These are phyloP conservation scores for Penicillium frequentans DNA, from an alignment of 2,329 filamentous ascomycete genomes.

Conservation along the genomic window DNA sequence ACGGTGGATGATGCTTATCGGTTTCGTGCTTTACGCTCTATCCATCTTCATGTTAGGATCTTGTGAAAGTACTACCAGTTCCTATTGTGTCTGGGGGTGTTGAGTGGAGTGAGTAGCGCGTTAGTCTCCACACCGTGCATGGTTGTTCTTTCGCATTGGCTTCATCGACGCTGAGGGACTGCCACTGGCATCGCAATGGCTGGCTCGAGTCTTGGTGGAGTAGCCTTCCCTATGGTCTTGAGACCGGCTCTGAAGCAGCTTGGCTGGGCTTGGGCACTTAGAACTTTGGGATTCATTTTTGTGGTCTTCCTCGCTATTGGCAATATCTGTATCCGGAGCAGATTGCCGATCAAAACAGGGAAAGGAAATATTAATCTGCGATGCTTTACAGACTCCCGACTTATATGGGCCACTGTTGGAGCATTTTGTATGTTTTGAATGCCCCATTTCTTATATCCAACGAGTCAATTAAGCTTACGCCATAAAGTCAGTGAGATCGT, in stretches of 20 bases:
- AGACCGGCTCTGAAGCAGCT: conserved; percentile 25
- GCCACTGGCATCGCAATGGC: conserved; percentile 37
- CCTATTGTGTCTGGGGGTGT: conserved; percentile 38
- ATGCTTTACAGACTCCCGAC: not conserved
- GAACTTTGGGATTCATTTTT: conserved; percentile 39
- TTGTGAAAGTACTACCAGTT: conserved; percentile 53
- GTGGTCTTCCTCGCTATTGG: not conserved
- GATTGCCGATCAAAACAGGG: not conserved
- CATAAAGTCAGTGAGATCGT: conserved; percentile 1
- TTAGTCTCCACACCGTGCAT: conserved; percentile 38
- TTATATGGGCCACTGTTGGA: not conserved
- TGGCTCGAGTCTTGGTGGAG: conserved; percentile 33
- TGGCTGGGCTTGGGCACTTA: conserved; percentile 37
- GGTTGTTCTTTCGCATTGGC: conserved; percentile 41
- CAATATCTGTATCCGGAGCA: conserved; percentile 1
- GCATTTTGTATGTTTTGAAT: not conserved
- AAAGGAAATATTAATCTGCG: not conserved
- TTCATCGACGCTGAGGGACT: conserved; percentile 31
- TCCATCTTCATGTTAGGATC: conserved; percentile 50
- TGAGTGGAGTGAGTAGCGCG: conserved; percentile 36
- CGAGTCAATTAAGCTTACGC: not conserved
- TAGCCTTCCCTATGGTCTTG: conserved; percentile 34
- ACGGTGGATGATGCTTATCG: conserved; percentile 39
- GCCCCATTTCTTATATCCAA: not conserved
- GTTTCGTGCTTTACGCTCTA: conserved; percentile 36